These are phyloP conservation scores for Plantago coronopus DNA, from an alignment of 305 asterid species.

Conservation along the genomic window DNA sequence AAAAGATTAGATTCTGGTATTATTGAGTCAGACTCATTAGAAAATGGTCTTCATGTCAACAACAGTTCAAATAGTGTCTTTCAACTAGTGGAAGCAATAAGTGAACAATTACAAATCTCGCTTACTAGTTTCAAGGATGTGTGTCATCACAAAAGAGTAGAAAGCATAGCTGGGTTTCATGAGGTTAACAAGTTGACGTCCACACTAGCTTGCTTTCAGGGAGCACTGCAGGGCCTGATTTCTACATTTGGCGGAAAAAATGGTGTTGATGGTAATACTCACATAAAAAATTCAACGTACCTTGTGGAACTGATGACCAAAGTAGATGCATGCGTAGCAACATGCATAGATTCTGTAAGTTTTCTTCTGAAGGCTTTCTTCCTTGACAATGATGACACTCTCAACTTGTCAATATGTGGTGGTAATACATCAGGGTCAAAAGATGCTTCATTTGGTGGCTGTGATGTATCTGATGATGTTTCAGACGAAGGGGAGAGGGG, in stretches of 20 bases:
- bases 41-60: conserved; percentile 21
- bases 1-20: conserved; percentile 25
- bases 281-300: conserved; percentile 32
- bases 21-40: conserved; percentile 33
- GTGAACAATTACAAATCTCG: conserved; percentile 38
- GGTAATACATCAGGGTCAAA: conserved; percentile 19
- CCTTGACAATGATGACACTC: conserved; percentile 45
- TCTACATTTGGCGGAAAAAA: conserved; percentile 37
- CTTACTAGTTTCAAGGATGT: conserved; percentile 30
- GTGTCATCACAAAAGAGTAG: conserved; percentile 30
- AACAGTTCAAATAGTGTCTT: conserved; percentile 35
- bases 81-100: conserved; percentile 45
- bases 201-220: conserved; percentile 60
- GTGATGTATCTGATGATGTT: conserved; percentile 27
- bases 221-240: conserved; percentile 69
- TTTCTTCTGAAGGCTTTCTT: conserved; percentile 40
- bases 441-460: conserved; percentile 23
- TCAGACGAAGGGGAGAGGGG: conserved; percentile 29
- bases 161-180: conserved; percentile 30
- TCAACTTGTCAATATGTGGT: conserved; percentile 20
- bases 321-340: conserved; percentile 39
- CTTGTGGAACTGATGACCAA: conserved; percentile 38
- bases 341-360: conserved; percentile 39
- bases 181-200: conserved; percentile 52
- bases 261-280: conserved; percentile 29